phyloP scores from a whole-genome alignment of 2,329 filamentous ascomycete genomes.

The Huntiella savannae region DNA sequence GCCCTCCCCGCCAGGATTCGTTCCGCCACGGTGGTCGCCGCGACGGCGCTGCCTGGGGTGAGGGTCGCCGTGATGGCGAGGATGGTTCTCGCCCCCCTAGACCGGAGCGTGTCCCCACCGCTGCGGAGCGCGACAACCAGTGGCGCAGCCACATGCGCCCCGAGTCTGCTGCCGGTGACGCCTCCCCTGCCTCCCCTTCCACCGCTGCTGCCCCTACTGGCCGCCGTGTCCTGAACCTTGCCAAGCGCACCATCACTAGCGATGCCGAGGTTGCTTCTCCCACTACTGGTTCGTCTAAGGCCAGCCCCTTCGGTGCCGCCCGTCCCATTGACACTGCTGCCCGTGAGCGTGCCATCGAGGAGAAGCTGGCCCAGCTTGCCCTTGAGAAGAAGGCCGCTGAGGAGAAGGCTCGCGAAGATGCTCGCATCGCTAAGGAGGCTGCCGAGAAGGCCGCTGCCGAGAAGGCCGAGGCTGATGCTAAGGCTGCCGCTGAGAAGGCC shows the following conservation, averaged over 20 bases:
- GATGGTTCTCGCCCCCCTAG: constrained; percentile 65
- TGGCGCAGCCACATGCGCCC: constrained; percentile 87
- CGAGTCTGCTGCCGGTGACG: constrained; percentile 47
- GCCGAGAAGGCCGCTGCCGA: constrained; percentile 19
- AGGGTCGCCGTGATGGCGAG: constrained; percentile 38
- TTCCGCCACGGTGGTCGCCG: constrained; percentile 42
- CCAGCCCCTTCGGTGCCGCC: constrained; percentile 84
- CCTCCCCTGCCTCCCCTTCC: constrained; percentile 41
- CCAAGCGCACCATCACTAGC: constrained; percentile 81
- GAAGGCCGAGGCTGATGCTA: constrained; percentile 11
- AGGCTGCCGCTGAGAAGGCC: constrained; percentile 18
- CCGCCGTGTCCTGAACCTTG: constrained; percentile 70
- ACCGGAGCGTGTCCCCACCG: constrained; percentile 60
- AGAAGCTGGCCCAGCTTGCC: constrained; percentile 51
- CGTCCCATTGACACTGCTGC: constrained; percentile 85
- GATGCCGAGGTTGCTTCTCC: constrained; percentile 32
- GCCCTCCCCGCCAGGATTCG: constrained; percentile 35
- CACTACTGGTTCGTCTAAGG: constrained; percentile 49
- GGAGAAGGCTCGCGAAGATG: constrained; percentile 67
- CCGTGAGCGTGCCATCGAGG: constrained; percentile 75
- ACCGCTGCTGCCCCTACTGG: constrained; percentile 29
- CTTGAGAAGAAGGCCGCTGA: constrained; percentile 75
- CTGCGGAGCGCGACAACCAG: constrained; percentile 79
- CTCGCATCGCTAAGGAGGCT: constrained; percentile 31
- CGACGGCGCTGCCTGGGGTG: constrained; percentile 62